Base-by-base conservation (phyloP, 139 green algal species). In the Chlamydomonas incerta region DNA sequence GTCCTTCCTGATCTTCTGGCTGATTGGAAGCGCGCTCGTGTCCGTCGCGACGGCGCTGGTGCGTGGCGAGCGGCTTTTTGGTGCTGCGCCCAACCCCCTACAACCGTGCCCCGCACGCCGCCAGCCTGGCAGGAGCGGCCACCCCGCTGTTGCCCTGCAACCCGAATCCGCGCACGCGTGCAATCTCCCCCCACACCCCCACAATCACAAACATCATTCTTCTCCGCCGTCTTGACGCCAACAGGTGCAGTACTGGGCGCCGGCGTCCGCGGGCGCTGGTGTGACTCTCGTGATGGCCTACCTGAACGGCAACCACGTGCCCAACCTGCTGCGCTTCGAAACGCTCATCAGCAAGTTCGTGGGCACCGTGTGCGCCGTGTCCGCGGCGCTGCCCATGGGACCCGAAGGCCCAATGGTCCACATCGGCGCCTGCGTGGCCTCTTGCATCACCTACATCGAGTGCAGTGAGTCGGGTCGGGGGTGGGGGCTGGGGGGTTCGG, bases 341-440 rank as follows among this genome's bases (percentile, higher is more conserved):
- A 96, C 93, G 5, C 90, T 96, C 8, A 80, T 95, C 70, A 88
- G 90, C 62, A 96, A 96, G 88, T 91, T 95, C 65, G 70, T 95
- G 26, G 93, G 93, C 41, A 95, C 93, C 10, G 65, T 94, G 10
- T 94, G 84, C 63, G 83, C 87, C 33, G 91, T 93, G 26, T 65
- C 85, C 23, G 62, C 92, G 20, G 86, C 90, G 37, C 55, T 95
- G 71, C 90, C 92, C 10, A 93, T 96, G 73, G 95, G 95, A 1
- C 95, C 94, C 8, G 96, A 98, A 81, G 96, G 92, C 0, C 96
- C 96, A 47, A 95, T 98, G 94, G 93, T 98, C 10, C 96, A 98
- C 88, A 95, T 98, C 57, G 97, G 97, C 9, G 95, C 97, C 0
- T 95, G 90, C 82, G 73, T 98, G 4, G 97, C 94, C 6, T 95